Conservation (phyloP, 106 monocot species). For the Ottelia alismoides region DNA sequence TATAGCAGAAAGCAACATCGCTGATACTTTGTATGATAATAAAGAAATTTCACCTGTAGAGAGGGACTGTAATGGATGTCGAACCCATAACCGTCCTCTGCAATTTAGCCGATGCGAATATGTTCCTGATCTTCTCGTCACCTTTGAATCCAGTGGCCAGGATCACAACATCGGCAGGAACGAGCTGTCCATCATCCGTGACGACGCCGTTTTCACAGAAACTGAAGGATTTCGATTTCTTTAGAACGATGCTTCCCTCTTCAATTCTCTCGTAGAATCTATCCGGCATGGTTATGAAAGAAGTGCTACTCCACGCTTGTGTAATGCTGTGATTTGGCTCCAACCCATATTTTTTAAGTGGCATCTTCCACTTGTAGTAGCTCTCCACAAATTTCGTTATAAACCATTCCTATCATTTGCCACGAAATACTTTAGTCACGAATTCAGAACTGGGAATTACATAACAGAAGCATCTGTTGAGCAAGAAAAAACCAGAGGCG, state of each 20-base stretch:
- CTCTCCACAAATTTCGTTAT: slow-evolving; percentile 6
- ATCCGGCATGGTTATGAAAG: background rate
- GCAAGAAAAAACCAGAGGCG: slow-evolving; percentile 8
- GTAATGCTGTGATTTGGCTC: slow-evolving; percentile 8
- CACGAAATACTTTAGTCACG: no score
- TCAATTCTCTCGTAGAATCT: slow-evolving; percentile 4
- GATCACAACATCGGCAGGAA: slow-evolving; percentile 6
- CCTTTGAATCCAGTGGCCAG: slow-evolving; percentile 9
- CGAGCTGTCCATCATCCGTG: background rate
- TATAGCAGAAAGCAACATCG: no score
- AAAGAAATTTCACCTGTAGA: no score
- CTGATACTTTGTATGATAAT: no score
- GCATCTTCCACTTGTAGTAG: slow-evolving; percentile 6
- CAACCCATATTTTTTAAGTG: slow-evolving; percentile 9
- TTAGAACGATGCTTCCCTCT: slow-evolving; percentile 4
- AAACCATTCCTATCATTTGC: background rate
- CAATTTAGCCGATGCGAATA: slow-evolving; percentile 1
- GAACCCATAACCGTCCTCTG: background rate
- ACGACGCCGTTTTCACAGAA: slow-evolving; percentile 4
- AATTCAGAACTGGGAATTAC: no score
- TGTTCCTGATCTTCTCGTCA: slow-evolving; percentile 9
- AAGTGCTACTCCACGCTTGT: background rate
- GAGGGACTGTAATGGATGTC: background rate
- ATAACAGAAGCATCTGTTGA: no score
- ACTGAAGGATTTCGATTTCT: slow-evolving; percentile 1